phyloP scores from a whole-genome alignment of 1,284 basidiomycete species.

The Stygiomarasmius scandens region DNA sequence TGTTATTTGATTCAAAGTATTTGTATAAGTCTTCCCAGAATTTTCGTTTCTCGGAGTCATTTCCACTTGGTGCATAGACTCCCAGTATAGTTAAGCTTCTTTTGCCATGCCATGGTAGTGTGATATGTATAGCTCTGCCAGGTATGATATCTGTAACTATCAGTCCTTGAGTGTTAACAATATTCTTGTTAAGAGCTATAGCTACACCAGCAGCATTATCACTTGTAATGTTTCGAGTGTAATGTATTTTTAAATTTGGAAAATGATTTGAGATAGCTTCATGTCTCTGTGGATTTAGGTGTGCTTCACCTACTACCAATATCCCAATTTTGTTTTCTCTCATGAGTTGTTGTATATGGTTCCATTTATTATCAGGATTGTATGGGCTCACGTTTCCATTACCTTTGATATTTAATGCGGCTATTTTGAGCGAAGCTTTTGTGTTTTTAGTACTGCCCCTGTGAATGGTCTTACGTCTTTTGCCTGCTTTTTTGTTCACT shows the following conservation, averaged over 20 bases:
- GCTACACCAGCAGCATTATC: constrained; percentile 31
- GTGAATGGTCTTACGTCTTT: too few species aligned
- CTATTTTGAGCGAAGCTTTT: constrained; percentile 20
- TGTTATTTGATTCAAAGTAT: constrained; percentile 2
- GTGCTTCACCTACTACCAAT: constrained; percentile 30
- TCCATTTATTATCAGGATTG: constrained; percentile 25
- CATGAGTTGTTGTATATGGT: constrained; percentile 21
- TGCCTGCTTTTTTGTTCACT: too few species aligned
- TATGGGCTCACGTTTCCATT: background rate
- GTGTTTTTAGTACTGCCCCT: too few species aligned
- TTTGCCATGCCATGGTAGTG: constrained; percentile 18
- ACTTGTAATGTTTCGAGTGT: constrained; percentile 11
- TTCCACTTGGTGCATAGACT: constrained; percentile 35
- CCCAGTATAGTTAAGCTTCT: constrained; percentile 26
- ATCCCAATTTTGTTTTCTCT: constrained; percentile 24
- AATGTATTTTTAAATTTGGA: constrained; percentile 15
- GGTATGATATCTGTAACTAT: constrained; percentile 25
- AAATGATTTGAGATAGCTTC: constrained; percentile 13
- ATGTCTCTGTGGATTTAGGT: constrained; percentile 22
- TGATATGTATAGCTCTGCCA: constrained; percentile 31
- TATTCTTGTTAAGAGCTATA: constrained; percentile 35
- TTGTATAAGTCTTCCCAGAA: constrained; percentile 23
- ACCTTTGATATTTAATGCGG: constrained; percentile 24
- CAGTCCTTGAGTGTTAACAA: constrained; percentile 16
- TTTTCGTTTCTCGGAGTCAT: constrained; percentile 11